phyloP scores from a whole-genome alignment of 352 stramenopile genomes.

The Phytopythium ostracodes region DNA sequence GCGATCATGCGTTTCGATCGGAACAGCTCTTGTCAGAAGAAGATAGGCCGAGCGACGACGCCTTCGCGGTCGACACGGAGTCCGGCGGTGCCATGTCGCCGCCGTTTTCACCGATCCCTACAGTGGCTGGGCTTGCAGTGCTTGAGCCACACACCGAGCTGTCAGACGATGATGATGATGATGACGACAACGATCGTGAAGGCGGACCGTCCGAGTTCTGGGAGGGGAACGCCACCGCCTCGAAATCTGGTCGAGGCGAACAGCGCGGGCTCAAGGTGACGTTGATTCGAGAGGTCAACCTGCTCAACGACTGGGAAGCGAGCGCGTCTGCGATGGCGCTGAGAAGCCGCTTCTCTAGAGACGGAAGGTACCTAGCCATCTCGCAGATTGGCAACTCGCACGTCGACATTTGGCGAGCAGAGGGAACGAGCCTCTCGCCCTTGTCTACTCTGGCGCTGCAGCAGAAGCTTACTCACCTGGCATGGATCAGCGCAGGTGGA shows the following conservation, averaged over 20 bases:
- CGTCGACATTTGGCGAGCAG: slow-evolving; percentile 43
- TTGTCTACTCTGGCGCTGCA: slow-evolving; percentile 24
- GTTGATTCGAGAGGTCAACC: slow-evolving; percentile 36
- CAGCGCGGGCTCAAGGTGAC: slow-evolving; percentile 10
- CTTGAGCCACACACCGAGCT: slow-evolving; percentile 7
- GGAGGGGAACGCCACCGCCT: not conserved
- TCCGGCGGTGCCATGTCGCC: slow-evolving; percentile 8
- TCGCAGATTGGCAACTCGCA: slow-evolving; percentile 30
- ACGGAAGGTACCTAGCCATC: slow-evolving; percentile 34
- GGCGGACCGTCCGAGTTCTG: not conserved
- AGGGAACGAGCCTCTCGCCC: slow-evolving; percentile 18
- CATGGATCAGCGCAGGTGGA: slow-evolving; percentile 24
- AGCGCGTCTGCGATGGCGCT: slow-evolving; percentile 26
- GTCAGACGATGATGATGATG: not conserved
- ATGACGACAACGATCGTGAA: not conserved
- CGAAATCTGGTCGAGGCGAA: not conserved
- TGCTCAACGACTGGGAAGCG: slow-evolving; percentile 31
- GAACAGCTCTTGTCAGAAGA: slow-evolving; percentile 5
- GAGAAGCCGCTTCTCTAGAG: slow-evolving; percentile 28
- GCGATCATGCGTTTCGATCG: not conserved
- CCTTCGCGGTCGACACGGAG: slow-evolving; percentile 4
- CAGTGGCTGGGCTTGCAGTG: not conserved
- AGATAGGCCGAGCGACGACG: slow-evolving; percentile 3
- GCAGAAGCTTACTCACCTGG: slow-evolving; percentile 32
- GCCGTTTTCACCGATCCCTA: slow-evolving; percentile 22